Evolutionary conservation across 2,329 filamentous ascomycete genomes (phyloP), one percentile per base, ranked within the genome.

Genomic region (Rutstroemia sp.): DNA sequence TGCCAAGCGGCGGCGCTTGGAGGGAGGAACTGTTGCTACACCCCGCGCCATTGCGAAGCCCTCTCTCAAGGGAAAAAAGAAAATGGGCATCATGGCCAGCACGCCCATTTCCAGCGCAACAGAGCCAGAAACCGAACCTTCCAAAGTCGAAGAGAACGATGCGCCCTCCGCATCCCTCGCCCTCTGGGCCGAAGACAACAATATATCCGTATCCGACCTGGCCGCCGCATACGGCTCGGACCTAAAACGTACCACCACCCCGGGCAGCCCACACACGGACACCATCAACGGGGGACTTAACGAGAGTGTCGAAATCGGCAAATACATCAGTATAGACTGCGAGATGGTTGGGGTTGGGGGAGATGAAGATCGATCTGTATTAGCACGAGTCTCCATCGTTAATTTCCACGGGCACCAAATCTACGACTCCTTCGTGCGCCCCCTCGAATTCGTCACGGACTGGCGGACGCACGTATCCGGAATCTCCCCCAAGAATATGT

Each of bases 271-370:
- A 10, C 70, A 69, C 23, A 71, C 78, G 41, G 77, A 78, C 50
- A 78, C 76, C 46, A 74, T 85, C 59, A 89, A 89, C 66, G 79
- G 82, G 46, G 87, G 87, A 0, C 74, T 83, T 3, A 78, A 81
- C 1, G 71, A 75, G 23, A 81, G 78, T 5, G 73, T 87, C 38
- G 82, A 90, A 53, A 75, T 92, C 19, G 94, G 92, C 51, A 95
- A 94, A 77, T 99, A 95, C 70, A 75, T 99, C 44, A 88, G 89
- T 19, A 82, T 99, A 48, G 94, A 99, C 75, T 99, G 94, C 72
- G 94, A 99, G 74, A 99, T 99, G 94, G 94, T 99, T 25, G 94
- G 92, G 48, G 83, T 95, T 12, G 88, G 87, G 0, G 81, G 82
- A 1, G 83, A 83, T 51, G 80, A 83, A 21, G 78, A 86, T 61